Conservation (phyloP, 352 stramenopile species). For the Lagenidium giganteum region DNA sequence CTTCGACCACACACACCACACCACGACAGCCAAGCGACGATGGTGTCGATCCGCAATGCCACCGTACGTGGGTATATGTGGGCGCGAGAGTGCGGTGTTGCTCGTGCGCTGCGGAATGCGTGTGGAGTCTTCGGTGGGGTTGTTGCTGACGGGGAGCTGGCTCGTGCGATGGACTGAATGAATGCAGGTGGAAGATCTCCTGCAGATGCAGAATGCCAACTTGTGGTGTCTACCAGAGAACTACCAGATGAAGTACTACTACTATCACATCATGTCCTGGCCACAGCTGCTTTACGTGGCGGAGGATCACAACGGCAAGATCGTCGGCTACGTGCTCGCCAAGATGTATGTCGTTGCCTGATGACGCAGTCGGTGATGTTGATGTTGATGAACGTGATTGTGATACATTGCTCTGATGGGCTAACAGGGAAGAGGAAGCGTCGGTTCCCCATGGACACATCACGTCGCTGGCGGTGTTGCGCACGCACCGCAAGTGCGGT, state of each 20-base stretch:
- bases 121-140: no score
- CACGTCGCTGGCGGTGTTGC: conserved; percentile 96
- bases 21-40: no score
- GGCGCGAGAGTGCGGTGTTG: no score
- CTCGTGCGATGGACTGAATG: neutral
- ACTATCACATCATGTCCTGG: conserved; percentile 99
- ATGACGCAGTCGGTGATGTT: conserved; percentile 1
- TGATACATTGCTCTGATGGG: neutral
- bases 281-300: conserved; percentile 98
- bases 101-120: no score
- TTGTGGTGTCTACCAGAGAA: conserved; percentile 99
- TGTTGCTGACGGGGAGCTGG: neutral
- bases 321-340: conserved; percentile 99
- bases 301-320: conserved; percentile 96
- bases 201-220: conserved; percentile 99
- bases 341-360: conserved; percentile 92
- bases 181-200: conserved; percentile 88
- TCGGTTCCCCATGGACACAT: conserved; percentile 96
- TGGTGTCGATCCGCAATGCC: conserved; percentile 96
- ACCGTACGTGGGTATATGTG: no score
- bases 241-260: conserved; percentile 99
- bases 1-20: no score
- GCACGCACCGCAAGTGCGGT: conserved; percentile 95
- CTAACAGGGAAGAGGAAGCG: conserved; percentile 70
- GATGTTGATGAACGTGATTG: neutral